phyloP scores from a whole-genome alignment of 1,139 yeast species.

The Suhomyces coccinellae region DNA sequence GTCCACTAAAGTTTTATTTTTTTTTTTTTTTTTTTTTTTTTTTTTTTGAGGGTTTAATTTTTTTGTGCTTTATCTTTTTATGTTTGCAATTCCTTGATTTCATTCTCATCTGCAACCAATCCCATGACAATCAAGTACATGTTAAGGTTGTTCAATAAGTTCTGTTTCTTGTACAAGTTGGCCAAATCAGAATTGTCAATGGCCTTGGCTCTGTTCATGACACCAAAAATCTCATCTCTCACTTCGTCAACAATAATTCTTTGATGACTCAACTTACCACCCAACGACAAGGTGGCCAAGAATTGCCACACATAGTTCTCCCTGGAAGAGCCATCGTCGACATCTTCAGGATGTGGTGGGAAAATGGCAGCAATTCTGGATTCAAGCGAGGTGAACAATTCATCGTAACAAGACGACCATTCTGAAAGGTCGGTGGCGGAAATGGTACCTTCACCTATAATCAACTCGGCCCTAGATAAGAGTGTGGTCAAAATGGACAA shows the following conservation, averaged over 20 bases:
- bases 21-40: not conserved
- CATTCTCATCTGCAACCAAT: conserved; percentile 76
- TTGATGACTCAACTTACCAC: conserved; percentile 92
- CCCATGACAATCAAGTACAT: conserved; percentile 97
- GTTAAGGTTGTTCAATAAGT: conserved; percentile 78
- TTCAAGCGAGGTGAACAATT: conserved; percentile 75
- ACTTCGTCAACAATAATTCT: conserved; percentile 93
- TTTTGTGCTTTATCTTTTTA: conserved; percentile 6
- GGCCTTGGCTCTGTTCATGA: conserved; percentile 79
- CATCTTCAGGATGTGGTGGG: conserved; percentile 65
- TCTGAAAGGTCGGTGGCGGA: conserved; percentile 61
- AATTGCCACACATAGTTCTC: conserved; percentile 91
- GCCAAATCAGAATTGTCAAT: conserved; percentile 55
- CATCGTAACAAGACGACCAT: conserved; percentile 85
- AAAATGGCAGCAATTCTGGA: conserved; percentile 76
- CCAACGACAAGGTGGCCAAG: conserved; percentile 88
- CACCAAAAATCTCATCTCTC: conserved; percentile 89
- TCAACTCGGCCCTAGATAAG: conserved; percentile 88
- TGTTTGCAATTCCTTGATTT: conserved; percentile 51
- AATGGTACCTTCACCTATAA: conserved; percentile 74
- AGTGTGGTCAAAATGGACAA: conserved; percentile 83
- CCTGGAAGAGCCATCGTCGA: conserved; percentile 64
- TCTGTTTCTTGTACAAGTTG: conserved; percentile 57
- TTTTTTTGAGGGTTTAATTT: not conserved
- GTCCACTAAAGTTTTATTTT: not conserved